These are phyloP conservation scores for Xylariaceae sp. DNA, from an alignment of 2,329 filamentous ascomycete species.

Conservation along the genomic window DNA sequence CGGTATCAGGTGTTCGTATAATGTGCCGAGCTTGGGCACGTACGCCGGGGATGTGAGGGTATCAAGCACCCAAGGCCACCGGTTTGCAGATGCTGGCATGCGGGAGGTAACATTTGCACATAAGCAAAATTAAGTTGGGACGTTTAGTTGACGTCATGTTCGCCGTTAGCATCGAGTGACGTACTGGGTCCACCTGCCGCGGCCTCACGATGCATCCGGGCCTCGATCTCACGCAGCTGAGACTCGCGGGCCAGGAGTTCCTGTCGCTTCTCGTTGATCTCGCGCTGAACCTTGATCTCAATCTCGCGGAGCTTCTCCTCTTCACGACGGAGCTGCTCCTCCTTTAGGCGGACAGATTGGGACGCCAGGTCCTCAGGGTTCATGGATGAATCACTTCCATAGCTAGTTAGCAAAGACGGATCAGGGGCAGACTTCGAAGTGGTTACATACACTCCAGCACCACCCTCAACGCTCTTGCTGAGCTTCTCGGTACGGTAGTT, in stretches of 20 bases:
- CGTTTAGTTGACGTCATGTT: slow-evolving; percentile 46
- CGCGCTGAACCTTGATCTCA: slow-evolving; percentile 97
- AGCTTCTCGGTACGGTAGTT: slow-evolving; percentile 99
- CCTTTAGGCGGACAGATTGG: slow-evolving; percentile 97
- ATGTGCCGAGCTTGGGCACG: slow-evolving; percentile 22
- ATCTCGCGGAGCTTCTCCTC: slow-evolving; percentile 99
- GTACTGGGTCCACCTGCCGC: slow-evolving; percentile 35
- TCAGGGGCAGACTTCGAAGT: not conserved
- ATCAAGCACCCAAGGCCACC: slow-evolving; percentile 33
- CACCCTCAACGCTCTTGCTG: slow-evolving; percentile 96
- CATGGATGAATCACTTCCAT: slow-evolving; percentile 72
- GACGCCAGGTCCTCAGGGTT: slow-evolving; percentile 96
- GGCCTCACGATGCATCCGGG: slow-evolving; percentile 82
- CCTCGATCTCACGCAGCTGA: slow-evolving; percentile 97
- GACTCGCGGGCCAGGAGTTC: slow-evolving; percentile 95
- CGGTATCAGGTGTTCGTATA: slow-evolving; percentile 26
- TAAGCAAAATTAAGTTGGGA: slow-evolving; percentile 15
- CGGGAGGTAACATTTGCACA: slow-evolving; percentile 26
- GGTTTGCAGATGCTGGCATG: slow-evolving; percentile 26
- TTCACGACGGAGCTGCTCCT: slow-evolving; percentile 96
- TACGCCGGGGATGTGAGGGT: slow-evolving; percentile 24
- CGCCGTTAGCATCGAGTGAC: slow-evolving; percentile 48
- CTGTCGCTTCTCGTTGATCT: slow-evolving; percentile 99
- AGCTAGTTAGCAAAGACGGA: slow-evolving; percentile 29
- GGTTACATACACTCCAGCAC: slow-evolving; percentile 72